Base-by-base conservation (phyloP, 306 rosid genomes). In the Pueraria montana region DNA sequence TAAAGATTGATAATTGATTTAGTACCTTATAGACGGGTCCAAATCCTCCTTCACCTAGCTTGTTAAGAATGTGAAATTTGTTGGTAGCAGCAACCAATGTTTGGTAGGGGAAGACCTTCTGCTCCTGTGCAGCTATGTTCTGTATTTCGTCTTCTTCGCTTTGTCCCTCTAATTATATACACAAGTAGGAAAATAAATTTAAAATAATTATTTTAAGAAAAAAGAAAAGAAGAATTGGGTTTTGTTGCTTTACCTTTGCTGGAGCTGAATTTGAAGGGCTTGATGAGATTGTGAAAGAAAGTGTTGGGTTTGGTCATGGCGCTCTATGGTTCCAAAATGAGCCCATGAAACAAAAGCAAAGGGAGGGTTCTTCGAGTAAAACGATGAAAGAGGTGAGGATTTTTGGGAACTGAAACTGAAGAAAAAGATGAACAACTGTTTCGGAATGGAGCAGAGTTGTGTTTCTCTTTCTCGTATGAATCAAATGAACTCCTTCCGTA, bases 21-120 rank as follows among this genome's bases (percentile, higher is more conserved):
- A n/a, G n/a, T n/a, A 91, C 97, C 96, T 88, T 93, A 82, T 8
- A 93, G 68, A 93, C 97, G 27, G 97, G 96, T 67, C 98, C 98
- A 70, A 93, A 91, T 0, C 98, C 98, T 48, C 98, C 98, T 76
- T 91, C 82, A 12, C 98, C 98, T 11, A 93, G 94, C 89, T 90
- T 91, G 46, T 88, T 78, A 64, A 2, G 80, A 4, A 58, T 17
- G 62, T 90, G 77, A 58, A 93, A 93, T 78, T 89, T 78, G 66
- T 76, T 86, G 7, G 98, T 93, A 21, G 98, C 98, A 52, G 91
- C 88, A 78, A 79, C 87, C 82, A 93, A 82, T 76, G 80, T 74
- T 72, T 90, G 89, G 59, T 78, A 91, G 8, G 82, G 24, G 84
- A 94, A 88, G 24, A 69, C 50, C 78, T 87, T 91, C 74, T 89